These are phyloP conservation scores for Linnemannia zychae DNA, from an alignment of 192 early-diverging fungal species.

Conservation along the genomic window DNA sequence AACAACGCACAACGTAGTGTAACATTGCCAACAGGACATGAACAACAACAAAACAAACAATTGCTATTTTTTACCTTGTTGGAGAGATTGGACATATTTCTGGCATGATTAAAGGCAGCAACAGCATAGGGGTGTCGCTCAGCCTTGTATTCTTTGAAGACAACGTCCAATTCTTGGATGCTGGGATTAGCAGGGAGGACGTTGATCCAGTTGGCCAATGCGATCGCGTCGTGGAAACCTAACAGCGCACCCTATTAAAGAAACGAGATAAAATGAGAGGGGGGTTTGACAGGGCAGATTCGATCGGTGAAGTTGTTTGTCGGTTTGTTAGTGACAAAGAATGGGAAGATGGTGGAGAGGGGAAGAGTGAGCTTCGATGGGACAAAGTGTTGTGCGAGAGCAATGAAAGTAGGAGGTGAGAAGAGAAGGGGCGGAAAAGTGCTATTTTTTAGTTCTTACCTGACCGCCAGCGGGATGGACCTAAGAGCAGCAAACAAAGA, in stretches of 20 bases:
- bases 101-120: neutral
- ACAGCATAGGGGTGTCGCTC: constrained; percentile 3
- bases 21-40: neutral
- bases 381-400: neutral
- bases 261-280: neutral
- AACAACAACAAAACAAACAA: neutral
- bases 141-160: neutral
- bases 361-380: neutral
- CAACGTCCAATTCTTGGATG: neutral
- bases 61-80: neutral
- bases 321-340: constrained; percentile 1
- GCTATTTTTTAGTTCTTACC: neutral
- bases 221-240: constrained; percentile 5
- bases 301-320: neutral
- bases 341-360: neutral
- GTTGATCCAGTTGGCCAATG: constrained; percentile 16
- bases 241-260: neutral
- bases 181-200: neutral
- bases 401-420: neutral
- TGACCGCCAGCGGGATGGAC: neutral
- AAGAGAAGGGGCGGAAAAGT: neutral
- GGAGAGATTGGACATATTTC: neutral
- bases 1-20: too few relatives aligned
- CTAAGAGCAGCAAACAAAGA: neutral
- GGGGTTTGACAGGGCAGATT: neutral